Percentiles rank a stretch among this genome's conserved stretches.
These are phyloP conservation scores for Fusarium solani-melongenae DNA, from an alignment of 2,329 filamentous ascomycete species.

Conservation along the genomic window DNA sequence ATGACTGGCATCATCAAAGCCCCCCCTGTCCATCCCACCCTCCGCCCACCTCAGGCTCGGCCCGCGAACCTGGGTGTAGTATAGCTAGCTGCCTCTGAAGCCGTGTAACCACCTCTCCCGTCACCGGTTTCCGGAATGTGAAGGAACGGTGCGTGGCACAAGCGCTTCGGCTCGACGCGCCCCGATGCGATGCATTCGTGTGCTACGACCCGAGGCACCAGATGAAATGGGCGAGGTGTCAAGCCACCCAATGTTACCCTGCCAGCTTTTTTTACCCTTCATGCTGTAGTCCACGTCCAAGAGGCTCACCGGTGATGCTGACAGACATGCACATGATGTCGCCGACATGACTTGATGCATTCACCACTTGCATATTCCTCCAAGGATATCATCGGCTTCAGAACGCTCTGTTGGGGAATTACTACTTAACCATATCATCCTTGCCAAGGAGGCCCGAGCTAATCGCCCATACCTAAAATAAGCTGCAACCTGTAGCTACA, in stretches of 20 bases:
- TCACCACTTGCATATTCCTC: conserved; percentile 1
- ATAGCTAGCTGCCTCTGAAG: background rate
- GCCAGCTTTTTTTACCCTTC: conserved; percentile 2
- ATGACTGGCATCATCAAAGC: background rate
- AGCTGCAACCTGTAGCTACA: background rate
- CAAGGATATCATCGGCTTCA: conserved; percentile 25
- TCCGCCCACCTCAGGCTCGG: conserved; percentile 25
- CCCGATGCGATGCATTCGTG: background rate
- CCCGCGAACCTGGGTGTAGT: conserved; percentile 25
- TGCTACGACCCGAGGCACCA: conserved; percentile 11
- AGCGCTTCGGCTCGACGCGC: conserved; percentile 13
- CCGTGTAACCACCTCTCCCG: background rate
- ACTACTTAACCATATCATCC: background rate
- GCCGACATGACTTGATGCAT: conserved; percentile 5
- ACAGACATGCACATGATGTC: conserved; percentile 16
- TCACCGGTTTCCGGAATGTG: conserved; percentile 23
- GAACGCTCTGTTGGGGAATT: background rate
- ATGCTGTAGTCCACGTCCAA: conserved; percentile 13
- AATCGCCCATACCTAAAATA: background rate
- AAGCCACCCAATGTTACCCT: conserved; percentile 26
- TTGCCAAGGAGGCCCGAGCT: background rate
- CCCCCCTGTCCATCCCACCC: conserved; percentile 8
- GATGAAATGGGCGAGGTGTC: conserved; percentile 6
- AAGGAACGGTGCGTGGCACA: conserved; percentile 27
- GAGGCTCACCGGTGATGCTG: conserved; percentile 26